Percentiles rank a stretch among this genome's conserved stretches.
phyloP scores from a whole-genome alignment of 179 eudicot genomes.

The Drosera spatulata region DNA sequence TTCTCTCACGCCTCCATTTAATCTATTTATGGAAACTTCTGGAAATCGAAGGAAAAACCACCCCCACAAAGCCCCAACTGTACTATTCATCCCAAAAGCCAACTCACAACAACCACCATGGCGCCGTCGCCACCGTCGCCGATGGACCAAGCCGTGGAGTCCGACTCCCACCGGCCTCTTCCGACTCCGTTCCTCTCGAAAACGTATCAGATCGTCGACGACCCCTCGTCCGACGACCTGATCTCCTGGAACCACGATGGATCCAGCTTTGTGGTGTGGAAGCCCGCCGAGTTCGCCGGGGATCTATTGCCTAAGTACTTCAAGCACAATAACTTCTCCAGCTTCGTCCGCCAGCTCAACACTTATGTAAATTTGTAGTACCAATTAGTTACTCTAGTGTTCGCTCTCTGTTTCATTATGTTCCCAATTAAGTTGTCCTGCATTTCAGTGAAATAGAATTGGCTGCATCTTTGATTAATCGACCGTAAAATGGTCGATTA shows the following conservation, averaged over 20 bases:
- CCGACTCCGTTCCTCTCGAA: slow-evolving; percentile 36
- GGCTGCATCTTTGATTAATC: too few species aligned
- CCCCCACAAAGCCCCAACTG: too few species aligned
- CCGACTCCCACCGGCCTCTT: slow-evolving; percentile 23
- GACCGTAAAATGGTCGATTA: too few species aligned
- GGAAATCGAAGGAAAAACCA: too few species aligned
- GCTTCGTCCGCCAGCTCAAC: slow-evolving; percentile 36
- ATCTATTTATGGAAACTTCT: too few species aligned
- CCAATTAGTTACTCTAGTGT: too few species aligned
- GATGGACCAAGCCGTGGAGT: slow-evolving; percentile 26
- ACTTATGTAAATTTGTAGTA: slow-evolving; percentile 19
- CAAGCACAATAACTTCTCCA: slow-evolving; percentile 38
- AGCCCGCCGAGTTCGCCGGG: slow-evolving; percentile 40
- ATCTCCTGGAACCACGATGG: slow-evolving; percentile 38
- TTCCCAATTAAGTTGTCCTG: not conserved
- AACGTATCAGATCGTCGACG: slow-evolving; percentile 32
- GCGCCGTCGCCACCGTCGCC: slow-evolving; percentile 1
- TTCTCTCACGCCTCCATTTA: too few species aligned
- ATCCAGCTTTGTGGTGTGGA: slow-evolving; percentile 35
- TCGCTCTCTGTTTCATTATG: not conserved
- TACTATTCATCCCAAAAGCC: too few species aligned
- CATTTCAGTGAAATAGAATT: too few species aligned
- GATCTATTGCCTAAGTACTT: slow-evolving; percentile 38
- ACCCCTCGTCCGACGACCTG: slow-evolving; percentile 25
- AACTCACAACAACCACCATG: too few species aligned